Base-by-base conservation (phyloP, 108 stramenopile genomes). In the Mayamaea pseudoterrestris region DNA sequence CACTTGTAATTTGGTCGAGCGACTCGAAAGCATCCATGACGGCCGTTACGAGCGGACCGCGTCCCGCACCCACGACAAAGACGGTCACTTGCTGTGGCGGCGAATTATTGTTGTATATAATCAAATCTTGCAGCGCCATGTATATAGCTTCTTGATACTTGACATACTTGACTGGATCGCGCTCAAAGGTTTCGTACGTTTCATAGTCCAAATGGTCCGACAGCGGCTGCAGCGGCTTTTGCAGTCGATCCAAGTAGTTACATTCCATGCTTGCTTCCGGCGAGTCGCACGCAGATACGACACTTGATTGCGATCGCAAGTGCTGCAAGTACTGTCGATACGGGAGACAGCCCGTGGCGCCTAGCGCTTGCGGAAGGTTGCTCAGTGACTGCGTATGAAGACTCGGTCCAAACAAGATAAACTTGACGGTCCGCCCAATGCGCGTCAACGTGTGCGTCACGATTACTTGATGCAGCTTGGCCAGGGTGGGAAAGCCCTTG, bases 141-240 rank as follows among this genome's bases (percentile, higher is more conserved):
- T 16, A 11, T 1, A 94, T 60, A 11, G 96, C 98, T 32, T 72
- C 58, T 48, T 94, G 74, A 59, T 99, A 99, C 30, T 60, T 73
- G 5, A 50, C 51, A 57, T 99, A 98, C 58, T 99, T 98, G 45
- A 99, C 86, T 2, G 96, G 95, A 74, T 98, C 95, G 58, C 78
- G 81, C 63, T 97, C 96, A 61, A 97, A 84, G 4, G 83, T 92
- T 72, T 98, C 96, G 66, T 98, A 99, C 30, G 94, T 99, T 42
- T 75, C 74, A 53, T 89, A 92, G 55, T 97, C 96, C 35, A 99
- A 76, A 72, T 99, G 84, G 74, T 99, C 98, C 48, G 69, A 78
- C 30, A 99, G 60, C 11, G 98, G 98, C 60, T 99, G 95, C 22
- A 99, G 57, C 7, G 98, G 96, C 12, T 84, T 72, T 74, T 99